Base-by-base conservation (phyloP, 345 rosid species). In the Arabidopsis arenosa region DNA sequence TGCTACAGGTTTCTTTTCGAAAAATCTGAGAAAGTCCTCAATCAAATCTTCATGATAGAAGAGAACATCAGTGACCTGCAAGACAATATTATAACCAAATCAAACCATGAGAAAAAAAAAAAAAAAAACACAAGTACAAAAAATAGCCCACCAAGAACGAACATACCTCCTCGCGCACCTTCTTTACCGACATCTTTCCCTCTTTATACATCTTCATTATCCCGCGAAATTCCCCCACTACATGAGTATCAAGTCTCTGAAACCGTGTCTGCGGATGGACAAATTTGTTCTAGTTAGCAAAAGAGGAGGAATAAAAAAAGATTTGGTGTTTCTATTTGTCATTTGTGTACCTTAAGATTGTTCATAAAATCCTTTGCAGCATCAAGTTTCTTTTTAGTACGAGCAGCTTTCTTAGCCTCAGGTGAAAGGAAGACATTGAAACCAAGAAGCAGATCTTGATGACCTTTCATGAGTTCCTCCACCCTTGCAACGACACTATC, bases 11-110 rank as follows among this genome's bases (percentile, higher is more conserved):
- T 13, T 15, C 40, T 72, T 51, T 15, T 11, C 11, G 43, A 61
- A 7, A 36, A 53, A 14, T 41, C 17, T 18, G 45, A 21, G 21
- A 9, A 73, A 63, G 4, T 63, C 70, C 44, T 54, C 45, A 37
- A 64, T 41, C 70, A 73, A 73, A 57, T 73, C 77, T 41, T 73
- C 77, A 63, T 73, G 77, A 63, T 73, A 63, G 28, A 63, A 73
- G 17, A 73, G 70, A 63, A 54, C 23, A 35, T 73, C 18, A 23
- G 14, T 14, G 37, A 43, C 63, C 77, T 73, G 77, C 55, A 17
- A 43, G 45, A 43, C 12, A 17, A 1, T 44, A 55, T n/a, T 18
- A 48, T 36, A 21, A 51, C 26, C 36, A 68, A 52, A 45, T 63
- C 17, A 40, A 73, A 52, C 76, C 62, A 58, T 58, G 47, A 53